These are phyloP conservation scores for Alternaria postmessia DNA, from an alignment of 2,329 filamentous ascomycete genomes.

Conservation along the genomic window DNA sequence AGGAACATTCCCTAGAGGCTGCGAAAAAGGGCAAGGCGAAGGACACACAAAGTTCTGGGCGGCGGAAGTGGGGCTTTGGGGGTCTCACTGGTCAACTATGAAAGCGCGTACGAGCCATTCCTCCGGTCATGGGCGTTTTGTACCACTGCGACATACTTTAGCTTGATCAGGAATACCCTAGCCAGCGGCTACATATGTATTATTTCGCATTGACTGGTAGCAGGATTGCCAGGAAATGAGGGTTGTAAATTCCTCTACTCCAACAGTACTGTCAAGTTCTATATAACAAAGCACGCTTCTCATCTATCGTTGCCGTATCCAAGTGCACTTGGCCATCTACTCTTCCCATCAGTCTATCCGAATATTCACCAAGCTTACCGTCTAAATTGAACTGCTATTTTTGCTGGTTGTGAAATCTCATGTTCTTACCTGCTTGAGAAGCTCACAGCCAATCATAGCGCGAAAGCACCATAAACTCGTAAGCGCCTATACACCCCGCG, in stretches of 20 bases:
- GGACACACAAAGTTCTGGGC: constrained; percentile 30
- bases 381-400: not conserved
- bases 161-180: not conserved
- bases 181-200: not conserved
- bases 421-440: constrained; percentile 1
- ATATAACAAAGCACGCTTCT: not conserved
- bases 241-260: not conserved
- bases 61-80: constrained; percentile 48
- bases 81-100: constrained; percentile 50
- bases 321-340: not conserved
- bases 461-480: constrained; percentile 12
- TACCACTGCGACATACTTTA: not conserved
- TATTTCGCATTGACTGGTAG: not conserved
- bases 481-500: constrained; percentile 41
- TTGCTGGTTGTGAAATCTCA: not conserved
- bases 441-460: constrained; percentile 21
- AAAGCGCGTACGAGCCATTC: constrained; percentile 14
- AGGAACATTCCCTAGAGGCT: constrained; percentile 66
- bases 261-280: not conserved
- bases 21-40: constrained; percentile 56
- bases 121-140: not conserved
- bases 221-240: not conserved
- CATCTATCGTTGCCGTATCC: not conserved
- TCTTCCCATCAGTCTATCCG: not conserved
- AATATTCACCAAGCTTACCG: not conserved